Evolutionary conservation across 2,329 filamentous ascomycete species (phyloP), one percentile per base, ranked within the genome.

Genomic region (Cordyceps farinosa): DNA sequence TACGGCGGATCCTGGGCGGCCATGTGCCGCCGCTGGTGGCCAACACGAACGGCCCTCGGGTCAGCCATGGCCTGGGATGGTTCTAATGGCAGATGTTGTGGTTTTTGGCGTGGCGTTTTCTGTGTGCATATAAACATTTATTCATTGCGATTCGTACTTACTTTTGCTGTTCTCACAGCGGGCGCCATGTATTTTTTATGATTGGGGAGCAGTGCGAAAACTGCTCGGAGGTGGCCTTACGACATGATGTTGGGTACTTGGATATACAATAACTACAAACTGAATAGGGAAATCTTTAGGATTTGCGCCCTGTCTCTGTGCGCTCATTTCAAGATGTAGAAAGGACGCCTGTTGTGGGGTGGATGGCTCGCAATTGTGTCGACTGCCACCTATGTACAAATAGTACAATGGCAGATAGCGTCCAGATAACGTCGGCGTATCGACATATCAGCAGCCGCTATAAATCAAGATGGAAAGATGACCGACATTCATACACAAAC

Each of bases 21-120:
- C 32, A 51, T 3, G 15, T 58, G 38, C 61, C 61, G 29, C 53
- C 61, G 17, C 30, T 63, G n/a, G 29, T 30, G 34, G 36, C 61
- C 2, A 56, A 56, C 48, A 7, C 44, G 1, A 29, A 42, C 32
- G 61, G 61, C 7, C 61, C 61, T 5, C 45, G 53, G 2, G 8
- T 50, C 5, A 57, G 61, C 6, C 61, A 57, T 11, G 54, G 53
- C 10, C 38, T 63, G 30, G 61, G 54, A 30, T 63, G 61, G 61
- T 63, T 63, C 36, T 63, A 6, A 52, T 17, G n/a, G 0, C 6
- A 1, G 32, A 8, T 45, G 15, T 45, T 58, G 36, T 29, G n/a
- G 42, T n/a, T 40, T 40, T 15, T 40, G 11, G 55, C 22, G 30
- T 30, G 42, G 42, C n/a, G 55, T 58, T 58, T 34, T 48, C 27